Conservation (phyloP, 495 filamentous ascomycete species). For the Hypoxylon lenormandii region DNA sequence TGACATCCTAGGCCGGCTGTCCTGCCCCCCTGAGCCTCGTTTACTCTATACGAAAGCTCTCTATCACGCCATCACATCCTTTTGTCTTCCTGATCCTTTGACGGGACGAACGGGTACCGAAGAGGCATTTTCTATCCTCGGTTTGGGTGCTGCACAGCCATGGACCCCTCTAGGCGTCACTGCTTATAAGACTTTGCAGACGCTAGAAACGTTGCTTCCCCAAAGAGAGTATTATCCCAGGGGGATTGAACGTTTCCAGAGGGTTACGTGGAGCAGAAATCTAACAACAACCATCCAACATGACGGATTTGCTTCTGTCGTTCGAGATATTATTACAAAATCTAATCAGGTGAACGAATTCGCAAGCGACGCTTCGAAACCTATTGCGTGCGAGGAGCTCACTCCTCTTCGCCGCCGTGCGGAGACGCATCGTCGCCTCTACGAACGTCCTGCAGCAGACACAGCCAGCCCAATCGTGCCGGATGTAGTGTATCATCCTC, state of each 20-base stretch:
- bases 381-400: conserved; percentile 1
- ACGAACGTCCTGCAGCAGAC: conserved; percentile 51
- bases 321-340: conserved; percentile 58
- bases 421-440: conserved; percentile 53
- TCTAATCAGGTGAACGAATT: conserved; percentile 56
- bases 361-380: not conserved
- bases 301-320: conserved; percentile 58
- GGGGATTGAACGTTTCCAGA: conserved; percentile 63
- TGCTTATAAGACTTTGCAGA: conserved; percentile 44
- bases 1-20: conserved; percentile 59
- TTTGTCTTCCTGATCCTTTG: conserved; percentile 67
- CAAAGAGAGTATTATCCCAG: conserved; percentile 67
- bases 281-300: conserved; percentile 66
- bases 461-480: not conserved
- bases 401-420: conserved; percentile 55
- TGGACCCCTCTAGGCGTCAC: conserved; percentile 52
- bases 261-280: conserved; percentile 58
- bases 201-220: conserved; percentile 64
- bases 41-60: conserved; percentile 66
- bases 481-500: conserved; percentile 34
- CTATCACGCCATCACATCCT: conserved; percentile 71
- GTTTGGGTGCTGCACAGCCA: conserved; percentile 61
- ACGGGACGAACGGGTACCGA: conserved; percentile 71
- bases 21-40: conserved; percentile 59
- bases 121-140: conserved; percentile 65